Conservation (phyloP, 2,329 filamentous ascomycete species). For the Tympanopsis confertula region DNA sequence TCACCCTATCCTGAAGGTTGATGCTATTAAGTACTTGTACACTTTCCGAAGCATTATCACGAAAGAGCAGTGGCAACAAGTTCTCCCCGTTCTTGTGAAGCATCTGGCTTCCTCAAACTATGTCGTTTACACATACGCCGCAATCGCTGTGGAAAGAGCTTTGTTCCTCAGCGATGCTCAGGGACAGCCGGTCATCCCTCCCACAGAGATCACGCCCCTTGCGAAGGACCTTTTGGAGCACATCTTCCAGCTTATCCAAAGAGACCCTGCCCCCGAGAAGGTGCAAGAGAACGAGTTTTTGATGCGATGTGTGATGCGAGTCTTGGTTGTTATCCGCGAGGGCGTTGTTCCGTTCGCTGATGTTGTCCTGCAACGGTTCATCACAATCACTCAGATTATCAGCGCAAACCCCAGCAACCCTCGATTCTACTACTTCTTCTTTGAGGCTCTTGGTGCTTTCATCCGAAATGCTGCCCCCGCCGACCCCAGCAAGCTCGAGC, state of each 20-base stretch:
- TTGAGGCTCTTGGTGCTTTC: slow-evolving; percentile 84
- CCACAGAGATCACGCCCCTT: slow-evolving; percentile 66
- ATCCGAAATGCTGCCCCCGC: slow-evolving; percentile 53
- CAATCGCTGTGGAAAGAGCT: slow-evolving; percentile 89
- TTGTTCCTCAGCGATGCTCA: slow-evolving; percentile 70
- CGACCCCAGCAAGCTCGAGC: slow-evolving; percentile 65
- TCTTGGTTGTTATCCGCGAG: slow-evolving; percentile 86
- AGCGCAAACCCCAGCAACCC: slow-evolving; percentile 93
- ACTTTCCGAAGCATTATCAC: slow-evolving; percentile 91
- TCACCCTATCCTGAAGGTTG: slow-evolving; percentile 84
- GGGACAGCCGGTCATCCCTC: slow-evolving; percentile 68
- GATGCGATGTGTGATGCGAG: slow-evolving; percentile 97
- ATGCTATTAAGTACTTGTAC: slow-evolving; percentile 96
- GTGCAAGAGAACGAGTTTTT: slow-evolving; percentile 97
- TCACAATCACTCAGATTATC: slow-evolving; percentile 84
- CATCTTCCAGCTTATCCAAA: slow-evolving; percentile 82
- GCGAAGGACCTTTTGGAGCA: slow-evolving; percentile 80
- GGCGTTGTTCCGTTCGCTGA: slow-evolving; percentile 65
- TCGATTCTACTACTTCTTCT: slow-evolving; percentile 96
- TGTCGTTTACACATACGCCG: slow-evolving; percentile 93
- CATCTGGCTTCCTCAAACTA: slow-evolving; percentile 85
- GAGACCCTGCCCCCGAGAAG: slow-evolving; percentile 74
- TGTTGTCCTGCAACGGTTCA: slow-evolving; percentile 68
- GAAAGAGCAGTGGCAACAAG: slow-evolving; percentile 80
- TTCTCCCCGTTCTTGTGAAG: slow-evolving; percentile 80